Conservation (phyloP, 176 grass and related monocot species). For the Avena atlantica region DNA sequence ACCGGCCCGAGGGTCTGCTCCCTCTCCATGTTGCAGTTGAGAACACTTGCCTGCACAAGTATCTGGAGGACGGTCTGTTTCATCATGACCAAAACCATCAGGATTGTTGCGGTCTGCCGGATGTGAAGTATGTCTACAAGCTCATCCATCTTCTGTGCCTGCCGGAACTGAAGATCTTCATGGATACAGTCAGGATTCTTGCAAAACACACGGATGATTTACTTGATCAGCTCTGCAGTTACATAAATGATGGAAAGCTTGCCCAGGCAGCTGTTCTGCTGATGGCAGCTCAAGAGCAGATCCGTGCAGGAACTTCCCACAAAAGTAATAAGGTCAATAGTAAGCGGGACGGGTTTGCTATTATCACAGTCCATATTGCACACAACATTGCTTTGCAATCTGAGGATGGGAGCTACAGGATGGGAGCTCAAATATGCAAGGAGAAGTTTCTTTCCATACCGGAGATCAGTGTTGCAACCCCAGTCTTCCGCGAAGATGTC, state of each 20-base stretch:
- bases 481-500: neutral
- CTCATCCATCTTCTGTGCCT: neutral
- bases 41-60: neutral
- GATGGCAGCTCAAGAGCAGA: neutral
- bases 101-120: neutral
- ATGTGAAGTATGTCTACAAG: neutral
- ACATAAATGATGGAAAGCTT: neutral
- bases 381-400: neutral
- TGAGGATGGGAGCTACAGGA: neutral
- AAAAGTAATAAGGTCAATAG: neutral
- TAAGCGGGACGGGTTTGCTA: neutral
- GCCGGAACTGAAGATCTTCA: neutral
- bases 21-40: neutral
- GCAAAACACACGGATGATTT: neutral
- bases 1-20: neutral
- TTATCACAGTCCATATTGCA: neutral
- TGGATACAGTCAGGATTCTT: neutral
- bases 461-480: slow-evolving; percentile 18
- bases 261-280: neutral
- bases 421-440: neutral
- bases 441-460: slow-evolving; percentile 13
- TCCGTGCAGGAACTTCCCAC: neutral
- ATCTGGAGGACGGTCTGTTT: neutral
- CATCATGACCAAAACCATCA: neutral
- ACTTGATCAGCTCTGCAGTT: neutral